Evolutionary conservation across 495 filamentous ascomycete genomes (phyloP).

Genomic region (Bacidia gigantensis): DNA sequence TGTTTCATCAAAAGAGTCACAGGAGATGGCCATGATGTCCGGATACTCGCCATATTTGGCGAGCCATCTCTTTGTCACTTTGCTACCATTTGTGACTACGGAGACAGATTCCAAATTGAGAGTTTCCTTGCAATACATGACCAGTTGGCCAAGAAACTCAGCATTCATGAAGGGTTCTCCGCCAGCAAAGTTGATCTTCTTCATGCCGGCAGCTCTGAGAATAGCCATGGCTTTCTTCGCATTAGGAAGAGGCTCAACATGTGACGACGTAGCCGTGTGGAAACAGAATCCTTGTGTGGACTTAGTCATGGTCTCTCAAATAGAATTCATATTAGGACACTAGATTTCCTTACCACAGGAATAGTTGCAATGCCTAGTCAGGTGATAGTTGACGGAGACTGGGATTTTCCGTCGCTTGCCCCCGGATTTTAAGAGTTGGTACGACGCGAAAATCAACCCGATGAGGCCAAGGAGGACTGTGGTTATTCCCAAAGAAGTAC

Average conservation of each 20-base stretch:
- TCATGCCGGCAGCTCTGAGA: constrained; percentile 38
- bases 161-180: constrained; percentile 48
- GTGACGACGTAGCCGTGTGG: constrained; percentile 38
- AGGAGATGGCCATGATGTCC: constrained; percentile 42
- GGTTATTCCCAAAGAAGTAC: too few relatives aligned
- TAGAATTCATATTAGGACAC: too few relatives aligned
- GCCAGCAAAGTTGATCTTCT: constrained; percentile 46
- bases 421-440: too few relatives aligned
- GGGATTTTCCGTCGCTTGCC: too few relatives aligned
- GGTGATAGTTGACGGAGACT: too few relatives aligned
- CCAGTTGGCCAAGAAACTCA: constrained; percentile 30
- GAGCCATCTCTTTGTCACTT: constrained; percentile 33
- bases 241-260: constrained; percentile 25
- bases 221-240: constrained; percentile 34
- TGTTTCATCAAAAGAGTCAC: constrained; percentile 41
- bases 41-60: constrained; percentile 28
- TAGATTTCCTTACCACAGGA: constrained; percentile 17
- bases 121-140: constrained; percentile 36
- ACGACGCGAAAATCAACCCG: too few relatives aligned
- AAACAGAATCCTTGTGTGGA: constrained; percentile 37
- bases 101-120: constrained; percentile 37
- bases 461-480: too few relatives aligned
- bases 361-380: too few relatives aligned
- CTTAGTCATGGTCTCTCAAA: neutral
- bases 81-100: constrained; percentile 42